These are phyloP conservation scores for Xylariaceae sp. DNA, from an alignment of 2,329 filamentous ascomycete species.

Conservation along the genomic window DNA sequence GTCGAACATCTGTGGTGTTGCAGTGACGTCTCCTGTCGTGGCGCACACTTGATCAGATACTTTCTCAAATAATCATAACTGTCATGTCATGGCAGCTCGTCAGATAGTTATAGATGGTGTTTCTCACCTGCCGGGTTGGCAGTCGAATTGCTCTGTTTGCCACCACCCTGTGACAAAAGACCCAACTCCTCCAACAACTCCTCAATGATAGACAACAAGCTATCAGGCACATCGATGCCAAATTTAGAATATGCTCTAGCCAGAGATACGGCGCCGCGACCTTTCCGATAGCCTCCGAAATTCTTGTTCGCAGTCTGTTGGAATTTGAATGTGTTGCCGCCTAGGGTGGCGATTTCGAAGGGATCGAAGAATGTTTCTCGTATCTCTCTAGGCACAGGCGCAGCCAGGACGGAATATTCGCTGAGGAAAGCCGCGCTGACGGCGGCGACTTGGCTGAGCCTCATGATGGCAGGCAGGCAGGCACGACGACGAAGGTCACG, in stretches of 20 bases:
- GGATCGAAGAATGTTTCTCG: constrained; percentile 21
- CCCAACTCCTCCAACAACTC: constrained; percentile 33
- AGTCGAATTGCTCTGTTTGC: constrained; percentile 4
- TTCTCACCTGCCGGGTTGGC: constrained; percentile 12
- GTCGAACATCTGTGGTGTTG: constrained; percentile 30
- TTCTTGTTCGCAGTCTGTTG: constrained; percentile 37
- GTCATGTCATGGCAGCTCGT: no score
- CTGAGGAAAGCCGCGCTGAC: constrained; percentile 31
- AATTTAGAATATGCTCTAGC: constrained; percentile 39
- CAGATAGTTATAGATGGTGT: no score
- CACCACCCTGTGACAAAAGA: constrained; percentile 21
- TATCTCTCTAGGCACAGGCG: constrained; percentile 28
- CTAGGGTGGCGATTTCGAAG: constrained; percentile 34
- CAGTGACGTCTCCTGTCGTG: constrained; percentile 27
- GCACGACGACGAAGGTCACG: no score
- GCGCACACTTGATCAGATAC: constrained; percentile 10
- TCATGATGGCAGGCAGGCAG: constrained; percentile 36
- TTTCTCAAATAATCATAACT: no score
- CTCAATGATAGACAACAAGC: constrained; percentile 32
- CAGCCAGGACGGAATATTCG: constrained; percentile 25
- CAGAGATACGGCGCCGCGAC: constrained; percentile 36
- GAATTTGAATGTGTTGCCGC: constrained; percentile 38
- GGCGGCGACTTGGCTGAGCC: constrained; percentile 30
- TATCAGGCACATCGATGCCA: constrained; percentile 32
- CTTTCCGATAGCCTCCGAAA: constrained; percentile 28